These are phyloP conservation scores for Aureobasidium vineae DNA, from an alignment of 2,329 filamentous ascomycete species.

Conservation along the genomic window DNA sequence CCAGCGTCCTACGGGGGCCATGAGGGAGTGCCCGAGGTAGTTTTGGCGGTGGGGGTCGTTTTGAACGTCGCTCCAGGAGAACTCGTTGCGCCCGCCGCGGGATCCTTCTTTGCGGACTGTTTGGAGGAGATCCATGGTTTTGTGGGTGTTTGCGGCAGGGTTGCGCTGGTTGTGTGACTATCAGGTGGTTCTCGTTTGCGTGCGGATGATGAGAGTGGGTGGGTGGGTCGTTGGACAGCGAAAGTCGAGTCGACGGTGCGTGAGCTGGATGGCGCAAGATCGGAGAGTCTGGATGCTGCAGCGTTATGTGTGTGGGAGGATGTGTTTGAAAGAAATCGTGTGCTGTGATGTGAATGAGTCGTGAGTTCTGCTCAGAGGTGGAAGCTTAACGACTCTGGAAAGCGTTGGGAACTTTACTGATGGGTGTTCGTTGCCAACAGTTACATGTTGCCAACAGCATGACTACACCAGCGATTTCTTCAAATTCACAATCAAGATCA, in stretches of 20 bases:
- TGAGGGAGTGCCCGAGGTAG: slow-evolving; percentile 84
- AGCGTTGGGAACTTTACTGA: background rate
- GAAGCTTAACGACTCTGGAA: background rate
- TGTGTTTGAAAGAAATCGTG: background rate
- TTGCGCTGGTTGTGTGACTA: too few species aligned
- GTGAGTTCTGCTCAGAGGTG: background rate
- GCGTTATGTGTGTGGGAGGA: too few species aligned
- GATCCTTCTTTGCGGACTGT: slow-evolving; percentile 86
- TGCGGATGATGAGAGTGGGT: too few species aligned
- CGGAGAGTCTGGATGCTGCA: too few species aligned
- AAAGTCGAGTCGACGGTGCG: too few species aligned
- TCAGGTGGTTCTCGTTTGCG: too few species aligned
- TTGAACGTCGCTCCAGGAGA: slow-evolving; percentile 95
- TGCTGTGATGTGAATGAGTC: background rate
- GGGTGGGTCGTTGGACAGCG: too few species aligned
- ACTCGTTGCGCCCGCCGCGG: slow-evolving; percentile 86
- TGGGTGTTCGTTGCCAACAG: too few species aligned
- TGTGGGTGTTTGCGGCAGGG: background rate
- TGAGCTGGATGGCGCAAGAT: too few species aligned
- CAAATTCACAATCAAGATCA: too few species aligned
- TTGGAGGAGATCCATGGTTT: slow-evolving; percentile 82
- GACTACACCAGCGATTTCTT: too few species aligned
- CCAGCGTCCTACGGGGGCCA: slow-evolving; percentile 88
- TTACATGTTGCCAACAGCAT: too few species aligned
- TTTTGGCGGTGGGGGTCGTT: slow-evolving; percentile 84